Evolutionary conservation across 1,284 basidiomycete species (phyloP), one percentile per base, ranked within the genome.

Genomic region (Boletus smithii): DNA sequence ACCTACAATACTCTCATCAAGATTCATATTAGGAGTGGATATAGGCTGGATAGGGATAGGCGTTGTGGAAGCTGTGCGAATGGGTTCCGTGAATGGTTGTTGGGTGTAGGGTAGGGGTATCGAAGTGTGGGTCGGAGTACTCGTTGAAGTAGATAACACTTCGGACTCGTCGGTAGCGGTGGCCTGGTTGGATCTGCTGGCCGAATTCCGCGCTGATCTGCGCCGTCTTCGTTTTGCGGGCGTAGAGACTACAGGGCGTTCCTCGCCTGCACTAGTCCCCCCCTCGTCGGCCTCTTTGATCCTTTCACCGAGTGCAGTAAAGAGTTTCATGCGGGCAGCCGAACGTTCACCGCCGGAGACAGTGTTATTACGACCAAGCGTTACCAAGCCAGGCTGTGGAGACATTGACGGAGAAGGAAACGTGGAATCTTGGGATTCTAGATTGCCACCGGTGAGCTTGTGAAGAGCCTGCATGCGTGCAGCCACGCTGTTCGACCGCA

Each of bases 401-500:
- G 79, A 69, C 9, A 66, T 54, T 2, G 78, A 75, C n/a, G 76
- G 60, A 6, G 74, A 66, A 31, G 57, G 20, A 44, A 60, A 51
- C 18, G 52, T 43, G 30, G 66, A 50, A 36, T 84, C 80, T 18
- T 54, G 60, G 9, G 56, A 50, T 53, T 82, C 75, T 5, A 71
- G 79, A 29, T 74, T 73, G 29, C 80, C 82, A 18, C 82, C 81
- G 1, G 81, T 87, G 42, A 90, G 70, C 60, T 88, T 88, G 56
- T 82, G 79, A 75, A 89, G 77, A 9, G 85, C 85, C 72, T 83
- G 74, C 63, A 81, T 79, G 43, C 80, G 77, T 20, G 80, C 77
- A 8, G 74, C 70, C 22, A 86, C 84, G 61, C 88, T 90, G 60
- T 89, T 89, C 4, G 87, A 89, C 16, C 88, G 81, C 61, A 84